Evolutionary conservation across 495 filamentous ascomycete species (phyloP), one percentile per base, ranked within the genome.

Genomic region (Xylaria cubensis): DNA sequence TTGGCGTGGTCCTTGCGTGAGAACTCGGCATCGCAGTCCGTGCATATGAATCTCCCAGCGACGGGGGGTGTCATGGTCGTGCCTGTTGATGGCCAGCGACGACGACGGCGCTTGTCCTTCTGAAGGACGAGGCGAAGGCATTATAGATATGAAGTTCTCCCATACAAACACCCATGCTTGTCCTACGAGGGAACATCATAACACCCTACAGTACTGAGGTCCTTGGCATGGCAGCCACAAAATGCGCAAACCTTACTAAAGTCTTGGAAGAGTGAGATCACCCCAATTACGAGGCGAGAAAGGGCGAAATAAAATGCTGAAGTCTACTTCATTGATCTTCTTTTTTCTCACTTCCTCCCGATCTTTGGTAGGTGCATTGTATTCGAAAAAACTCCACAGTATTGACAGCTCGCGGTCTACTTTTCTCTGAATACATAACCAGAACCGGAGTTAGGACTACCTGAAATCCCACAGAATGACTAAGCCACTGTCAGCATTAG

Each of bases 1-100:
- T 61, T 56, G 51, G 56, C 51, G 29, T 69, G 66, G 56, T 69
- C 66, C 24, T 69, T 62, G 36, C 66, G 66, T 13, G 51, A 29
- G 66, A 69, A 69, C 50, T 62, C 56, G 26, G 63, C 63, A 29
- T 21, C 42, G 26, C 63, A 65, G 44, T 65, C 63, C 4, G 63
- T 48, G 63, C 63, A 65, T 12, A 34, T 50, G 42, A 65, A 65
- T 32, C 12, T 48, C 12, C 8, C 24, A 32, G 62, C 34, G 39
- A 19, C 39, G 7, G 59, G 59, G 32, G 59, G 21, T 7, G 62
- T 50, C 63, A 65, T 65, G 63, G 44, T 50, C 26, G 17, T 15
- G 61, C 61, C n/a, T n/a, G 32, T 44, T 26, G 17, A 3, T 15
- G 19, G 34, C 39, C 3, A 26, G 21, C 21, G 61, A 44, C 8